Percentiles rank a stretch among this genome's conserved stretches.
phyloP scores from a whole-genome alignment of 345 rosid species.

The Kernera saxatilis region DNA sequence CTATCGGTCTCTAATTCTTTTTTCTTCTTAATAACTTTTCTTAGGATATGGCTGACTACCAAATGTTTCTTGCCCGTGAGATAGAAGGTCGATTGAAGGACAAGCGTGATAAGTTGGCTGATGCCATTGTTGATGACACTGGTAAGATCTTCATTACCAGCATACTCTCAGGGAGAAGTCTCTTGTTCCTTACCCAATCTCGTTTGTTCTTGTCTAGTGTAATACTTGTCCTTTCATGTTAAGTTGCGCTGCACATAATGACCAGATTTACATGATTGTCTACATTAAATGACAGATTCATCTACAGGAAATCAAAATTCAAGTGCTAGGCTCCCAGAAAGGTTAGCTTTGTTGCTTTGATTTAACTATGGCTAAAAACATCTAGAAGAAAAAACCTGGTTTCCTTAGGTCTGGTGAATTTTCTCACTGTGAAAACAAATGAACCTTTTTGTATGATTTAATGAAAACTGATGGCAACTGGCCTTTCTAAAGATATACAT shows the following conservation, averaged over 20 bases:
- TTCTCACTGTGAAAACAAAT: not conserved
- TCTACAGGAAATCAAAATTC: slow-evolving; percentile 63
- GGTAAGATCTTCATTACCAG: slow-evolving; percentile 44
- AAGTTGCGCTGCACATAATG: not conserved
- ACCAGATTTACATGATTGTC: not conserved
- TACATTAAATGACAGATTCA: slow-evolving; percentile 44
- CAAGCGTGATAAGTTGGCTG: slow-evolving; percentile 83
- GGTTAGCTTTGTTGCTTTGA: slow-evolving; percentile 42
- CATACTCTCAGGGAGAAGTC: slow-evolving; percentile 1
- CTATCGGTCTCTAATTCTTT: not conserved
- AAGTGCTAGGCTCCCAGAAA: slow-evolving; percentile 87
- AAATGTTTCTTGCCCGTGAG: slow-evolving; percentile 74
- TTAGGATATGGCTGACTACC: slow-evolving; percentile 87
- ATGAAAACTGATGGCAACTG: not conserved
- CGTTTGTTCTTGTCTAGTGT: not conserved
- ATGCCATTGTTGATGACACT: slow-evolving; percentile 81
- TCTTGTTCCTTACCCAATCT: not conserved
- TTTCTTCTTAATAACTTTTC: not conserved
- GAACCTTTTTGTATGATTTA: not conserved
- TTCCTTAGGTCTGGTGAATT: not conserved
- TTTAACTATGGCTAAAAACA: not conserved
- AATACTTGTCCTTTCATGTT: not conserved
- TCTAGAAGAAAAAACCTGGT: not conserved
- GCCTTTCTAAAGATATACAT: not conserved
- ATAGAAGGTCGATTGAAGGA: slow-evolving; percentile 73